Evolutionary conservation across 2,329 filamentous ascomycete genomes (phyloP), one percentile per base, ranked within the genome.

Genomic region (Curvularia eragrostidis): DNA sequence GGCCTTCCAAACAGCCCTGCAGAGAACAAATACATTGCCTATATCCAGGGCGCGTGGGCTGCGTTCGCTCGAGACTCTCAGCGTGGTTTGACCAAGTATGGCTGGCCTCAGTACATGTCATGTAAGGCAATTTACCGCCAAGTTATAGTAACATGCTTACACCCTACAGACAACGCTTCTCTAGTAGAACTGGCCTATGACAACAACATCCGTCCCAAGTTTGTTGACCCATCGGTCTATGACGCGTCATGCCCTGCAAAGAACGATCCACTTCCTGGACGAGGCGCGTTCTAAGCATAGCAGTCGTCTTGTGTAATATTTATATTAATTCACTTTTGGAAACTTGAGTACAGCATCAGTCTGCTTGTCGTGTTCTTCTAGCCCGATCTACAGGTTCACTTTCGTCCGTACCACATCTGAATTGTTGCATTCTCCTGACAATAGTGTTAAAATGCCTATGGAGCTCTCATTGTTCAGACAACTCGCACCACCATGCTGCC

Each of bases 41-140:
- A 56, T 21, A 12, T 56, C 3, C 67, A 73, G 54, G 72, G 73
- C 28, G 68, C 72, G 0, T 73, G 75, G 60, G 62, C 71, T 18
- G 71, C 71, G 4, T 79, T 79, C 55, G 71, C 70, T 1, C 62
- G 56, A 5, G 71, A 78, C 59, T 69, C 77, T 1, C 62, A 54
- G 48, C 51, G 61, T 3, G 71, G 70, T 0, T 42, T 79, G 26
- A 65, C 65, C 2, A 66, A 68, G 18, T 64, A 72, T 52, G 74
- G 76, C 2, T 79, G 77, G 76, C 67, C 68, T 24, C 9, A 43
- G 21, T 72, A 67, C 36, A 56, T 52, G 10, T 30, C 50, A 21
- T 55, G 67, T 72, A 60, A 59, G 57, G 26, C 32, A 15, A 26
- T 0, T 39, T 5, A 34, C 9, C 21, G 2, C 34, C 10, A 18